These are phyloP conservation scores for Rosa multiflora DNA, from an alignment of 306 rosid species.

Conservation along the genomic window DNA sequence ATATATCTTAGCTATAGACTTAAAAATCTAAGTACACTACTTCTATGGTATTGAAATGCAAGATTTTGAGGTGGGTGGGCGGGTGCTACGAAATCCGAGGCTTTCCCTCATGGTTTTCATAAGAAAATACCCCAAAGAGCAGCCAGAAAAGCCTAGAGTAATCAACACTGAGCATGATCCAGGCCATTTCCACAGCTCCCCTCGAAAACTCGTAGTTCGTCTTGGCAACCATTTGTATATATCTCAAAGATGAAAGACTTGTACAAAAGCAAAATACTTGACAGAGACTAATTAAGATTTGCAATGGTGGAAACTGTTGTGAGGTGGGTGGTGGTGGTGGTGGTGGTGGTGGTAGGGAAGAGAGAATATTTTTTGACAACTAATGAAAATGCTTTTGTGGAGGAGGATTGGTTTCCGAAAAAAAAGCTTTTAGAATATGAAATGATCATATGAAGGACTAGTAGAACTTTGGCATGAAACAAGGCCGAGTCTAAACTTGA, in stretches of 20 bases:
- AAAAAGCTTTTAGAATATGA: conserved; percentile 21
- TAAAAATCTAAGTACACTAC: neutral
- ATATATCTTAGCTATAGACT: neutral
- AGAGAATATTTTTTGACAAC: conserved; percentile 19
- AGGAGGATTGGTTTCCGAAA: conserved; percentile 12
- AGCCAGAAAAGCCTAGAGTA: conserved; percentile 66
- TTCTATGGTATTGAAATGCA: conserved; percentile 11
- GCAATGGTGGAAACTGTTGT: conserved; percentile 19
- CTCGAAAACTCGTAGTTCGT: conserved; percentile 36
- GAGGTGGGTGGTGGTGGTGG: conserved; percentile 1
- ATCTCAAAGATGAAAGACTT: neutral
- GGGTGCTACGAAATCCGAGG: conserved; percentile 76
- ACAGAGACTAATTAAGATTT: neutral
- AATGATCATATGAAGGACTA: conserved; percentile 26
- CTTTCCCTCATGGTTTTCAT: conserved; percentile 80
- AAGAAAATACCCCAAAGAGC: conserved; percentile 52
- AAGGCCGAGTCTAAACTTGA: conserved; percentile 44
- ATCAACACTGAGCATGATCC: conserved; percentile 60
- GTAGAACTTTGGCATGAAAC: conserved; percentile 14
- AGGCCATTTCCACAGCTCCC: conserved; percentile 50
- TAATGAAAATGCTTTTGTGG: conserved; percentile 27
- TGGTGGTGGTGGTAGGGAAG: conserved; percentile 24
- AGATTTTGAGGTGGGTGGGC: neutral
- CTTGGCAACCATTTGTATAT: conserved; percentile 47
- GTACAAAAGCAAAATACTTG: neutral